These are phyloP conservation scores for Nicotiana obtusifolia DNA, from an alignment of 257 asterid genomes.

Conservation along the genomic window DNA sequence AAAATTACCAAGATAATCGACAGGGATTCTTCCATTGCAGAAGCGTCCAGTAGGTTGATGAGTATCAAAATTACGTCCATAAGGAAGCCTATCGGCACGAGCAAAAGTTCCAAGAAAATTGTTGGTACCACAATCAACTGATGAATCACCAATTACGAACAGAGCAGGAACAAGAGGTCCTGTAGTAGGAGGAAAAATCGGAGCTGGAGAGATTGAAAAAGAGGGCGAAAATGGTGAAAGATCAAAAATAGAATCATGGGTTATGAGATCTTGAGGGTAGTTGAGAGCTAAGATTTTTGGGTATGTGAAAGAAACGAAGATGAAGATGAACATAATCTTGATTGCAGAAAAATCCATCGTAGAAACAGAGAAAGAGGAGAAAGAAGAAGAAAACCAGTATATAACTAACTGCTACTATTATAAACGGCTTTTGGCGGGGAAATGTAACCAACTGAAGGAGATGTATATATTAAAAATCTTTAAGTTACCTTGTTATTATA, in stretches of 20 bases:
- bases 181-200: neutral
- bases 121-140: conserved; percentile 60
- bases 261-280: neutral
- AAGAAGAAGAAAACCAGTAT: too few relatives aligned
- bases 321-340: neutral
- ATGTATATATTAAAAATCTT: too few relatives aligned
- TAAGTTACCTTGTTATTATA: too few relatives aligned
- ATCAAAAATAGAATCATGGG: neutral
- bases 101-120: conserved; percentile 89
- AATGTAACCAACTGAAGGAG: too few relatives aligned
- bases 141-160: conserved; percentile 38
- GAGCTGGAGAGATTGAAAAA: too few relatives aligned
- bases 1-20: conserved; percentile 63
- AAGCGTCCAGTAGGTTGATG: conserved; percentile 87
- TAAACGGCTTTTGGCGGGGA: too few relatives aligned
- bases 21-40: conserved; percentile 93
- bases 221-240: neutral
- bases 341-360: neutral
- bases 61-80: conserved; percentile 84
- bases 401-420: too few relatives aligned
- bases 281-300: neutral
- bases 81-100: conserved; percentile 80
- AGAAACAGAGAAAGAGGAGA: neutral
- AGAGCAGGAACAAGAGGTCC: conserved; percentile 52
- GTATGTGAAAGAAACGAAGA: neutral